phyloP scores from a whole-genome alignment of 805 yeast species.

The Candida taoyuanica region DNA sequence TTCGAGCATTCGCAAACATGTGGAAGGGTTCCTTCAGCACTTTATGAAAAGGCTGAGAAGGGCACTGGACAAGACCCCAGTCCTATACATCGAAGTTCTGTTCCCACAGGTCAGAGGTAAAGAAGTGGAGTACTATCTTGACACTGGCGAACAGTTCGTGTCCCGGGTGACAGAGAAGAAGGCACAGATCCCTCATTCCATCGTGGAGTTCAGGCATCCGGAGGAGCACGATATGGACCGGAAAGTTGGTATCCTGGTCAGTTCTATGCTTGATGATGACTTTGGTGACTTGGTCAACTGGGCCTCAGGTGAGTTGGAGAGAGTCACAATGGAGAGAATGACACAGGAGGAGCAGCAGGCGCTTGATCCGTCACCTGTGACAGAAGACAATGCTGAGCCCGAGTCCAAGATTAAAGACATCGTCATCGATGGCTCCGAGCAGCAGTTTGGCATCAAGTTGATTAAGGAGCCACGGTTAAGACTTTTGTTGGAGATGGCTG shows the following conservation, averaged over 20 bases:
- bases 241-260: constrained; percentile 46
- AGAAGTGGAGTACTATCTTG: constrained; percentile 46
- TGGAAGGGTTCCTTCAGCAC: constrained; percentile 59
- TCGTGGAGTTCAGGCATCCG: constrained; percentile 23
- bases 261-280: constrained; percentile 43
- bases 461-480: constrained; percentile 47
- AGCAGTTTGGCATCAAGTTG: constrained; percentile 23
- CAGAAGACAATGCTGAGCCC: background rate
- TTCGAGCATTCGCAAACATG: constrained; percentile 48
- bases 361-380: too few relatives aligned
- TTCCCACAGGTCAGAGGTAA: constrained; percentile 53
- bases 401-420: constrained; percentile 5
- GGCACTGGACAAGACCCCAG: constrained; percentile 46
- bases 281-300: constrained; percentile 40
- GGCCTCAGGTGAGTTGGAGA: constrained; percentile 36
- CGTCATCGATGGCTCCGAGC: constrained; percentile 19
- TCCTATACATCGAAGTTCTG: constrained; percentile 57
- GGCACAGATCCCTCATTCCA: constrained; percentile 12
- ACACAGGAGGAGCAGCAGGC: too few relatives aligned
- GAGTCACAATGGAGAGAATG: constrained; percentile 27
- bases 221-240: constrained; percentile 37
- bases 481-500: constrained; percentile 41
- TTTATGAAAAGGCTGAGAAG: constrained; percentile 56
- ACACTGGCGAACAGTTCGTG: constrained; percentile 46
- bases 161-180: too few relatives aligned